Percentiles rank a stretch among this genome's conserved stretches.
Evolutionary conservation across 2,329 filamentous ascomycete species (phyloP).

Genomic region (Cryoendolithus antarcticus): DNA sequence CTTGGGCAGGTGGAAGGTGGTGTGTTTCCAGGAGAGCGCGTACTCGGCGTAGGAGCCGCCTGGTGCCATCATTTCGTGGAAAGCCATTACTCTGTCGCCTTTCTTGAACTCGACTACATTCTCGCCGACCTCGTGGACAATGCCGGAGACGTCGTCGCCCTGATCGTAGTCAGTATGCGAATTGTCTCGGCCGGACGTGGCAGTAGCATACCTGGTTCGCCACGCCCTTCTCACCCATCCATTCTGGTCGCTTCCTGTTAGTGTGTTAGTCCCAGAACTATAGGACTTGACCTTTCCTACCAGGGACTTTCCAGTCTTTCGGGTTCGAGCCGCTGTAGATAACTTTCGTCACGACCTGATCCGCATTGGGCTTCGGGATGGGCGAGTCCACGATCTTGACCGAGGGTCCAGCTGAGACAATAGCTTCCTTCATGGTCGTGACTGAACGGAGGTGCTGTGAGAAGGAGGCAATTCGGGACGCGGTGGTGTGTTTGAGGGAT

Average conservation of each 20-base stretch:
- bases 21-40: conserved; percentile 42
- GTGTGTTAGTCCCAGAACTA: neutral
- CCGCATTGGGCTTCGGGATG: conserved; percentile 27
- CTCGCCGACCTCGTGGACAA: conserved; percentile 42
- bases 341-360: conserved; percentile 22
- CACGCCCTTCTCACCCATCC: conserved; percentile 3
- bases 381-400: conserved; percentile 28
- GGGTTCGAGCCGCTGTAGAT: conserved; percentile 21
- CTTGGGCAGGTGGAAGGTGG: conserved; percentile 44
- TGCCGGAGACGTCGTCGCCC: conserved; percentile 26
- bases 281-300: neutral
- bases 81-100: conserved; percentile 46
- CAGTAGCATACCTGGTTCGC: too few species aligned
- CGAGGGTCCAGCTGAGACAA: conserved; percentile 22
- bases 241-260: conserved; percentile 7
- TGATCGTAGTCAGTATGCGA: conserved; percentile 7
- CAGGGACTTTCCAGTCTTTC: conserved; percentile 17
- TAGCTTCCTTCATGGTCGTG: conserved; percentile 25
- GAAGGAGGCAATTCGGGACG: neutral
- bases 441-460: conserved; percentile 1
- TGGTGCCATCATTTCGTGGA: conserved; percentile 39
- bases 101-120: conserved; percentile 45
- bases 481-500: too few species aligned
- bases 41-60: conserved; percentile 51
- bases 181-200: too few species aligned